Conservation (phyloP, 1,139 yeast genomes). For the Debaryomycetaceae sp. region DNA sequence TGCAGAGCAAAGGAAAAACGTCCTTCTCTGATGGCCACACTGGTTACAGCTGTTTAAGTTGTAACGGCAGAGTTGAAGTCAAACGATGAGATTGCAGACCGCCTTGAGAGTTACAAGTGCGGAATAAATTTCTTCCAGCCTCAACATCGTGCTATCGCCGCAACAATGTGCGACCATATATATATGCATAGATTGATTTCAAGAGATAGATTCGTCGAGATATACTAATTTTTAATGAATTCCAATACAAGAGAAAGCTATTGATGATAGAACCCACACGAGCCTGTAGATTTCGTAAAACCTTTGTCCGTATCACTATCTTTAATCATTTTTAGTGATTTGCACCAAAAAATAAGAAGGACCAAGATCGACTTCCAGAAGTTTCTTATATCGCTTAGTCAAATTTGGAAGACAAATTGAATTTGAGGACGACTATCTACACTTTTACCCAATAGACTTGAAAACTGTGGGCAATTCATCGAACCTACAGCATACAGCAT, state of each 20-base stretch:
- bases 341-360: not conserved
- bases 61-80: slow-evolving; percentile 52
- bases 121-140: not conserved
- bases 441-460: not conserved
- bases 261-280: not conserved
- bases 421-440: slow-evolving; percentile 1
- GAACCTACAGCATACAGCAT: slow-evolving; percentile 5
- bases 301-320: no score
- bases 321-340: no score
- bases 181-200: not conserved
- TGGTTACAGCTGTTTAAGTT: slow-evolving; percentile 63
- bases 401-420: not conserved
- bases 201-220: not conserved
- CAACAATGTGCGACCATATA: not conserved
- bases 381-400: not conserved
- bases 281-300: no score
- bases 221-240: not conserved
- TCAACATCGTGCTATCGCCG: not conserved
- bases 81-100: slow-evolving; percentile 14
- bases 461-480: not conserved
- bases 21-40: slow-evolving; percentile 41
- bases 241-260: not conserved
- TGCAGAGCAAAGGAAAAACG: slow-evolving; percentile 65
- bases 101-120: not conserved
- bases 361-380: slow-evolving; percentile 1